Evolutionary conservation across 768 basidiomycete species (phyloP).

Genomic region (Rhizopogon vesiculosus): DNA sequence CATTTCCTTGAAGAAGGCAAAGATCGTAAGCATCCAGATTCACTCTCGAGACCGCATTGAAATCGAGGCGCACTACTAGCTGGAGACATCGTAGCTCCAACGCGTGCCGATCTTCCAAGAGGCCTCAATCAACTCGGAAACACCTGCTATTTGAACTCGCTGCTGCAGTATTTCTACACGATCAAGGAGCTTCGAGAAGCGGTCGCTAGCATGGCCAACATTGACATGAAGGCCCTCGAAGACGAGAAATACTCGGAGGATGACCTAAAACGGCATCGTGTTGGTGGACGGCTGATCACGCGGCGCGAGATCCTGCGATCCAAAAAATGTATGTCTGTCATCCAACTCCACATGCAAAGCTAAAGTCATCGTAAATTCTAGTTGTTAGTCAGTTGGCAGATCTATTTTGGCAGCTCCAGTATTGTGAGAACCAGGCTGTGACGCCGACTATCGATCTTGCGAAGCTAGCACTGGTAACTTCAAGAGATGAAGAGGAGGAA

Average conservation of each 20-base stretch:
- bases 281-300: conserved; percentile 83
- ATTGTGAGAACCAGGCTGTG: conserved; percentile 58
- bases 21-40: conserved; percentile 58
- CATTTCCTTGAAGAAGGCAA: conserved; percentile 59
- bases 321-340: conserved; percentile 62
- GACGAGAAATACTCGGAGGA: conserved; percentile 77
- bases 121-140: conserved; percentile 88
- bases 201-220: conserved; percentile 54
- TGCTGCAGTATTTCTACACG: conserved; percentile 93
- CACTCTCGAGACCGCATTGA: neutral
- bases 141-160: conserved; percentile 82
- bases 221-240: conserved; percentile 50
- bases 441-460: conserved; percentile 85
- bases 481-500: conserved; percentile 86
- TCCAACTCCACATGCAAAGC: conserved; percentile 1
- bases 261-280: conserved; percentile 77
- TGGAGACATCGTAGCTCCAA: conserved; percentile 53
- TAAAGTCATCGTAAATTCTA: conserved; percentile 26
- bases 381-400: conserved; percentile 78
- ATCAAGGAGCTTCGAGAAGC: conserved; percentile 84
- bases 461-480: conserved; percentile 86
- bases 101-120: conserved; percentile 67
- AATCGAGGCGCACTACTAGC: conserved; percentile 41
- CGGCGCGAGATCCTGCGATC: conserved; percentile 78
- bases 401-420: conserved; percentile 75